Base-by-base conservation (phyloP, 345 rosid genomes). In the Eucalyptus erythrocorys region DNA sequence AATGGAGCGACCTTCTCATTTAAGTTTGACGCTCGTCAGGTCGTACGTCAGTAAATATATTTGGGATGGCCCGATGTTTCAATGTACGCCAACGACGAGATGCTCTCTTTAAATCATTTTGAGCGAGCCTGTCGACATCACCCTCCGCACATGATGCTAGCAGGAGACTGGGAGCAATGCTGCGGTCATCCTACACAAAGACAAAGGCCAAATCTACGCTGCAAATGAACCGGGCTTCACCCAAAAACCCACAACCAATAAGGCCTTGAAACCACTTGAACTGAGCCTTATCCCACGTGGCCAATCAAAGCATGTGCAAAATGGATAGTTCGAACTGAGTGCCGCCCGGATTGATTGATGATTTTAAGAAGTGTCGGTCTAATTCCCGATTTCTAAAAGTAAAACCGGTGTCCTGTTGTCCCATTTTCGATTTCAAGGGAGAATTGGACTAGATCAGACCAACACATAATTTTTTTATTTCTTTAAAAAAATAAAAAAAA, bases 341-440 rank as follows among this genome's bases (percentile, higher is more conserved):
- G 8, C 4, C 0, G 57, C 26, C 5, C 7, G 0, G 57, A 51
- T 10, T 0, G 0, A 19, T 51, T 51, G 10, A 19, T 2, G 0
- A 51, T 51, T 51, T 2, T 19, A 7, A 0, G 1, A 19, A 7
- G 26, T 51, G 57, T 19, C 0, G 7, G 0, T 51, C 0, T 51
- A 51, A 51, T 51, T 51, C 26, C 24, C 2, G 0, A 7, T 51
- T 19, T 2, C 10, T 51, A 19, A 51, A 51, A 19, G 2, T 21
- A 51, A 51, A 19, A 51, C 5, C 5, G 0, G 2, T 3, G 10
- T 51, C 57, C 0, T 7, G 1, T 51, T 19, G 57, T 51, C 9
- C 0, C 4, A 2, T 51, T 19, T 51, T 0, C 1, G 2, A 0
- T 51, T 51, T 51, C 24, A 19, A 51, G 10, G 24, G 10, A 51